These are phyloP conservation scores for Phytopythium oedochilum DNA, from an alignment of 352 stramenopile genomes.

Conservation along the genomic window DNA sequence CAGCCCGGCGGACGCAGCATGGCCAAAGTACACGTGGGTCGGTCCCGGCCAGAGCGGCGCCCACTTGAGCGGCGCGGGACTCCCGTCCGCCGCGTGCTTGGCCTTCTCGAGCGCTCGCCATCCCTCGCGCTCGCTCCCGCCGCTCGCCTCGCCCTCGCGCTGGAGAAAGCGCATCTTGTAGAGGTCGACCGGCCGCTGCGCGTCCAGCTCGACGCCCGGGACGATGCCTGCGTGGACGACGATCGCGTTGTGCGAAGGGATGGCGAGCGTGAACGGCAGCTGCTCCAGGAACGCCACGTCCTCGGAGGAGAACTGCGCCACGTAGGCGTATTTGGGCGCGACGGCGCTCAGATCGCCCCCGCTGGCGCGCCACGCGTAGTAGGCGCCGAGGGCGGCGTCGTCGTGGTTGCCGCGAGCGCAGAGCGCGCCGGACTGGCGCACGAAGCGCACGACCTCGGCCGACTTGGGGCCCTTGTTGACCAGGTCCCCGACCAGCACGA, in stretches of 20 bases:
- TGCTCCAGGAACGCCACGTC: conserved; percentile 70
- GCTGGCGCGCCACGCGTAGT: conserved; percentile 34
- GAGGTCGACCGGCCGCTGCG: conserved; percentile 86
- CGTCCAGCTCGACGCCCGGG: conserved; percentile 47
- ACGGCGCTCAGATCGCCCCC: not conserved
- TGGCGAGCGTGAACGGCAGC: conserved; percentile 69
- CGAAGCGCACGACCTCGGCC: conserved; percentile 72
- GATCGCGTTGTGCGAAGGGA: conserved; percentile 53
- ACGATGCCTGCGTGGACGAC: conserved; percentile 77
- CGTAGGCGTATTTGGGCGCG: conserved; percentile 62
- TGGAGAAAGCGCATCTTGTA: conserved; percentile 90
- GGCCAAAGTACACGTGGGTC: conserved; percentile 87
- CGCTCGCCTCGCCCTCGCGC: conserved; percentile 23
- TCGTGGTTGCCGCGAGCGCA: conserved; percentile 83
- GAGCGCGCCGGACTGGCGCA: conserved; percentile 32
- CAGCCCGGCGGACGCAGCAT: conserved; percentile 82
- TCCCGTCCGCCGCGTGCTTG: conserved; percentile 18
- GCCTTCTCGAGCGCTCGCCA: conserved; percentile 30
- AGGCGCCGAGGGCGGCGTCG: conserved; percentile 59
- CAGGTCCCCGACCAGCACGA: conserved; percentile 91
- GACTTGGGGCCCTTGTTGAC: conserved; percentile 91
- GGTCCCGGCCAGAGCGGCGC: conserved; percentile 79
- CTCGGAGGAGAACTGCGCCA: conserved; percentile 39
- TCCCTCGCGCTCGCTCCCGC: not conserved
- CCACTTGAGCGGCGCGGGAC: conserved; percentile 40